Conservation (phyloP, 2,329 filamentous ascomycete genomes). For the Tolypocladium cylindrosporum region DNA sequence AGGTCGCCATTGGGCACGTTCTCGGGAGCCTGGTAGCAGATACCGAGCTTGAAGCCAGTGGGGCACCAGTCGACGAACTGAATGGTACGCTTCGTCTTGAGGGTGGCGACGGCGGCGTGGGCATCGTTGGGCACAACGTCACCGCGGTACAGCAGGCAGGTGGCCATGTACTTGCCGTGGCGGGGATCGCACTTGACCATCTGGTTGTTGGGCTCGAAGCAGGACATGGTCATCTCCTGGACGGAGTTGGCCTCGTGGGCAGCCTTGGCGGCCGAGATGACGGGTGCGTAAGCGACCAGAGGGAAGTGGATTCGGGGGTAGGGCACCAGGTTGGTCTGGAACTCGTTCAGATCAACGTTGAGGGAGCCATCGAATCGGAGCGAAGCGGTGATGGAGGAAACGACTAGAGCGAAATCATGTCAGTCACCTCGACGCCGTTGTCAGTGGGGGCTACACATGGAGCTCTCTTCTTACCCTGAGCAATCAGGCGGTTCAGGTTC, state of each 20-base stretch:
- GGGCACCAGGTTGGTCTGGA: constrained; percentile 99
- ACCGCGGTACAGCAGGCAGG: constrained; percentile 94
- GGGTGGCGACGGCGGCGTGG: constrained; percentile 81
- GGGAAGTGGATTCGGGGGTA: constrained; percentile 99
- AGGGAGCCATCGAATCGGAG: constrained; percentile 97
- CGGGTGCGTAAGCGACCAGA: constrained; percentile 89
- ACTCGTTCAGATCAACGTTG: constrained; percentile 99
- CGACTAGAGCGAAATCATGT: constrained; percentile 45
- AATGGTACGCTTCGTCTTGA: constrained; percentile 99
- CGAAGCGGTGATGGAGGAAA: constrained; percentile 96
- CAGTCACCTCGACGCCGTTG: not conserved
- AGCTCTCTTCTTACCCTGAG: constrained; percentile 57
- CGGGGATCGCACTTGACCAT: constrained; percentile 99
- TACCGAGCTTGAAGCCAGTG: constrained; percentile 99
- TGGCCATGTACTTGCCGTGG: constrained; percentile 99
- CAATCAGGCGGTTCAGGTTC: constrained; percentile 97
- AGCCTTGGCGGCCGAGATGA: constrained; percentile 91
- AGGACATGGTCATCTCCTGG: constrained; percentile 96
- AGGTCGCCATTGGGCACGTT: constrained; percentile 95
- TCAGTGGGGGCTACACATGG: not conserved
- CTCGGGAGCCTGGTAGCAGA: constrained; percentile 97
- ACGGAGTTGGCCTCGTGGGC: constrained; percentile 97
- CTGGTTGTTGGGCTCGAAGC: constrained; percentile 99
- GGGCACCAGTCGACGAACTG: constrained; percentile 99
- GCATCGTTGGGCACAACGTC: constrained; percentile 96